phyloP scores from a whole-genome alignment of 345 rosid genomes.

The Geranium rotundifolium region DNA sequence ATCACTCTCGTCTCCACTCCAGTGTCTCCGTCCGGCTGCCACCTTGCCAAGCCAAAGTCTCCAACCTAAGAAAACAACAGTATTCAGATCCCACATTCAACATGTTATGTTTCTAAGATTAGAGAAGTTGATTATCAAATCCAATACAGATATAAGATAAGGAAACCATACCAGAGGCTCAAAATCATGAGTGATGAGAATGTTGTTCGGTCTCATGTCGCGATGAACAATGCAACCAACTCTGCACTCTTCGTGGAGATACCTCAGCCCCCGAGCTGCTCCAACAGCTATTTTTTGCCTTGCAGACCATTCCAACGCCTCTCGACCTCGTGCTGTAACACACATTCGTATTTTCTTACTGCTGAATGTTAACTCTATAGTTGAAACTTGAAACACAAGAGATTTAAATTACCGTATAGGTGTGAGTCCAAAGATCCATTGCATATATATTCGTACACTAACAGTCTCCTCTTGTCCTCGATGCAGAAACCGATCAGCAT shows the following conservation, averaged over 20 bases:
- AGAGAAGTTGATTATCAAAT: no score
- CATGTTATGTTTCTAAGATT: no score
- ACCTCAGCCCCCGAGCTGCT: conserved; percentile 95
- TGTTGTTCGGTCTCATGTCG: conserved; percentile 98
- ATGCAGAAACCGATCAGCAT: conserved; percentile 97
- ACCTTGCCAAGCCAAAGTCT: conserved; percentile 98
- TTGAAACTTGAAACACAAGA: neutral
- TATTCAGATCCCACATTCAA: no score
- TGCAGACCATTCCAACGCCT: conserved; percentile 78
- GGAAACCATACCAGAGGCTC: conserved; percentile 99
- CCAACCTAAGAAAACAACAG: conserved; percentile 53
- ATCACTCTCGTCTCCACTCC: conserved; percentile 96
- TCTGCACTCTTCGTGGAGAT: conserved; percentile 99
- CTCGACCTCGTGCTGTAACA: conserved; percentile 50
- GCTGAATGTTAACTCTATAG: no score
- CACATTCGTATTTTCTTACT: no score
- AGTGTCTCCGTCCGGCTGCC: conserved; percentile 99
- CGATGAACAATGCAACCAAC: conserved; percentile 99
- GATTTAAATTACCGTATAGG: conserved; percentile 81
- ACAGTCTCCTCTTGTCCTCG: conserved; percentile 79
- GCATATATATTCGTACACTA: conserved; percentile 97
- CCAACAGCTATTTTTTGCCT: conserved; percentile 99
- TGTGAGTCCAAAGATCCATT: conserved; percentile 90
- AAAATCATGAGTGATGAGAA: conserved; percentile 94
- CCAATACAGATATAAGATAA: no score